A percentile compares a stretch with the other conserved stretches of the same genome.
Conservation (phyloP, 352 stramenopile species). For the Phytopythium aichiense region DNA sequence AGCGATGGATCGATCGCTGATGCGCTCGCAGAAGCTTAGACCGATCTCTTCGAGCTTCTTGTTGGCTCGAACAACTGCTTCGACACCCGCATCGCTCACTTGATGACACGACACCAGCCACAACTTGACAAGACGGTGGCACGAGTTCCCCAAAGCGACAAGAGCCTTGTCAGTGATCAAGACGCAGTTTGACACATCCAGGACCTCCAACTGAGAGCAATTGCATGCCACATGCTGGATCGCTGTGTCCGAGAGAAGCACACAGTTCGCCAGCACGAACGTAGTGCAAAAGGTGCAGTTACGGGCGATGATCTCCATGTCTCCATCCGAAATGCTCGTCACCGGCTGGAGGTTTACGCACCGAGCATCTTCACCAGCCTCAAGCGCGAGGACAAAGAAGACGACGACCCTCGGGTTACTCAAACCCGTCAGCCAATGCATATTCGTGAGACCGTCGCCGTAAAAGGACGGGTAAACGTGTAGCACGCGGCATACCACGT, state of each 20-base stretch:
- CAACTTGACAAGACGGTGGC: constrained; percentile 43
- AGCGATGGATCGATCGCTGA: constrained; percentile 61
- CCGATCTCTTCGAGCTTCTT: constrained; percentile 47
- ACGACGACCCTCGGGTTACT: constrained; percentile 45
- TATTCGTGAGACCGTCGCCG: constrained; percentile 61
- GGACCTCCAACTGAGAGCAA: constrained; percentile 63
- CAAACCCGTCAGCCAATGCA: constrained; percentile 56
- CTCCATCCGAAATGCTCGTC: constrained; percentile 34
- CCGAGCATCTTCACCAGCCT: constrained; percentile 49
- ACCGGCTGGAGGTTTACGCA: constrained; percentile 54
- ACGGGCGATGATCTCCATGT: constrained; percentile 58
- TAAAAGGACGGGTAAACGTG: constrained; percentile 58
- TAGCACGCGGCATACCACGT: constrained; percentile 66
- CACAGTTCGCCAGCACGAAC: constrained; percentile 39
- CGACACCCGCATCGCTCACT: constrained; percentile 76
- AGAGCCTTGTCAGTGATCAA: constrained; percentile 58
- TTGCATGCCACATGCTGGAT: constrained; percentile 35
- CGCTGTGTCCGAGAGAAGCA: constrained; percentile 29
- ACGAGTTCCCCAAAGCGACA: constrained; percentile 43
- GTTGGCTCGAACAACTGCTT: constrained; percentile 50
- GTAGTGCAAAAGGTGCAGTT: constrained; percentile 48
- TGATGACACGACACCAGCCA: constrained; percentile 55
- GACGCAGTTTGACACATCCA: constrained; percentile 75
- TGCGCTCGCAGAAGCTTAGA: constrained; percentile 60
- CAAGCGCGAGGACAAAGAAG: constrained; percentile 57